Base-by-base conservation (phyloP, 169 alveolate genomes). In the Plasmodium falciparum region DNA sequence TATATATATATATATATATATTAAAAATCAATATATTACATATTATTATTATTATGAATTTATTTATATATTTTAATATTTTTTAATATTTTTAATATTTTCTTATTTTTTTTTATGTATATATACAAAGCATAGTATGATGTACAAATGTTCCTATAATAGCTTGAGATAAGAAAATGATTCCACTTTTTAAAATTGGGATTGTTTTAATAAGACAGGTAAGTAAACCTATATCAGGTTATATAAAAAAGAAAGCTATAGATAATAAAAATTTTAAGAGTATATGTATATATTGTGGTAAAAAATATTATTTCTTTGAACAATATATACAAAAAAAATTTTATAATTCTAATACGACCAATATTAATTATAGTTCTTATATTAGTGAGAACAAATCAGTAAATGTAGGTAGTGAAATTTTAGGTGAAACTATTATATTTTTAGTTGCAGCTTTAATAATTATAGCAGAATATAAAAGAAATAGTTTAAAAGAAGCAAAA, bases 221-320 rank as follows among this genome's bases (percentile, higher is more conserved):
- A n/a, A 92, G 95, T 62, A 94, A 94, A 80, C 96, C 96, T 24
- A 62, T 92, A 74, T 94, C 95, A 1, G 89, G 93, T 20, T 94
- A 93, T 72, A 88, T 94, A 29, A 94, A 94, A 89, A 92, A 90
- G 49, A 86, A 93, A 58, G 96, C 96, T 3, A 88, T 90, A 47
- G 86, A 75, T 15, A 94, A 86, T 74, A 95, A 92, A 63, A 76
- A 93, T 66, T 94, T 94, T 88, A 89, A 94, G 70, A 86, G 88
- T 26, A 61, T 94, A 47, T 94, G 96, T 59, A 91, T 94, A 12
- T 90, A 88, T 62, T 89, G 93, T 45, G 96, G 96, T 2, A 94
- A 94, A 59, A 88, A 88, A 45, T 85, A 94, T 70, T 94, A 91
- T 63, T 93, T 94, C 67, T 94, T 94, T 69, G 96, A 94, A 56